Evolutionary conservation across 352 stramenopile species (phyloP).

Genomic region (Aphanomyces stellatus): DNA sequence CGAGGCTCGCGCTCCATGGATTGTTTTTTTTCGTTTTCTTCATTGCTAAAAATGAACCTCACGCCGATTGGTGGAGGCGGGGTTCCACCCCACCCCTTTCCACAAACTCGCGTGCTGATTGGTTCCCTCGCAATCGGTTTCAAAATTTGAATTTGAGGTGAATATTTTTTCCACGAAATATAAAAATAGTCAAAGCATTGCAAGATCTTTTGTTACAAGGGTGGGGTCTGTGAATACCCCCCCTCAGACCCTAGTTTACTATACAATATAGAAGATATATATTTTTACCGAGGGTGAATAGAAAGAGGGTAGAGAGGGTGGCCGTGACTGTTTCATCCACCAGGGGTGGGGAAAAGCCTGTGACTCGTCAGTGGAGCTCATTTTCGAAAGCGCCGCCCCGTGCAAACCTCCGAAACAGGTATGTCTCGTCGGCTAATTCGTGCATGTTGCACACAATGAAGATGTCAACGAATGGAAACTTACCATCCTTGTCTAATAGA

Average conservation of each 20-base stretch:
- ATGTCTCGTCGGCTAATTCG: constrained; percentile 3
- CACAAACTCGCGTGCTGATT: neutral
- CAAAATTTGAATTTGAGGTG: constrained; percentile 15
- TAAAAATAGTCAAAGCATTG: constrained; percentile 17
- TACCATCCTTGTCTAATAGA: constrained; percentile 19
- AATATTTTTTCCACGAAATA: constrained; percentile 5
- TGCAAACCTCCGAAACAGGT: constrained; percentile 14
- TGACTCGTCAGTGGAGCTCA: constrained; percentile 18
- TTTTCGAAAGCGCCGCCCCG: constrained; percentile 18
- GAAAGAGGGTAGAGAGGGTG: neutral
- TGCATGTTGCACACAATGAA: neutral
- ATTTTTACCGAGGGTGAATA: constrained; percentile 6
- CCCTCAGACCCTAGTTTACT: neutral
- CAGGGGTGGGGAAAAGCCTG: constrained; percentile 15
- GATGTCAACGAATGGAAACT: neutral
- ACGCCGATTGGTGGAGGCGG: neutral
- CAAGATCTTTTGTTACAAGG: constrained; percentile 13
- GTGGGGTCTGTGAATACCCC: neutral
- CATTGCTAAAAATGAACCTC: neutral
- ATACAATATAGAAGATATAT: constrained; percentile 7
- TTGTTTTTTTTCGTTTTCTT: constrained; percentile 8
- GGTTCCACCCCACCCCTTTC: constrained; percentile 6
- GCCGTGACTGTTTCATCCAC: neutral
- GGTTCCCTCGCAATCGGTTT: constrained; percentile 11
- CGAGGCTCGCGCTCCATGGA: neutral